phyloP scores from a whole-genome alignment of 495 filamentous ascomycete genomes.

The Daldinia grandis region DNA sequence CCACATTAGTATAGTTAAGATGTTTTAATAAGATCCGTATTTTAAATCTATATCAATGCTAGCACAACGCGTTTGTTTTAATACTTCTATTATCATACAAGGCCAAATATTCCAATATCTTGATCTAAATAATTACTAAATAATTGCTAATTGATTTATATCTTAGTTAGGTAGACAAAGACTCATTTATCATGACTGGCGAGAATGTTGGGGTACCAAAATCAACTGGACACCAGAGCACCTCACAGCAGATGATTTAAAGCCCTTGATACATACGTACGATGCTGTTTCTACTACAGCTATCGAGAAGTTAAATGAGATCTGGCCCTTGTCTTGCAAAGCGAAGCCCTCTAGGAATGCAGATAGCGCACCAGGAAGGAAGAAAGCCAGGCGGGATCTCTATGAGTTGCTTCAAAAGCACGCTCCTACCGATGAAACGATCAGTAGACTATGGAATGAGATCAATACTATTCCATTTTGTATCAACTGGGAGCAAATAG shows the following conservation, averaged over 20 bases:
- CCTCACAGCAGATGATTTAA: conserved; percentile 65
- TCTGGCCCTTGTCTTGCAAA: conserved; percentile 52
- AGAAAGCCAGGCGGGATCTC: conserved; percentile 58
- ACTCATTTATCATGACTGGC: conserved; percentile 35
- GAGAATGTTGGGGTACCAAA: conserved; percentile 68
- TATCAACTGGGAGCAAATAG: conserved; percentile 85
- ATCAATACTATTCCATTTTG: conserved; percentile 75
- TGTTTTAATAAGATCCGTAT: too few species aligned
- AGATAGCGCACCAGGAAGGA: conserved; percentile 24
- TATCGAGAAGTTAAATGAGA: conserved; percentile 64
- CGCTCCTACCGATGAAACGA: conserved; percentile 62
- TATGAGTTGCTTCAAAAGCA: conserved; percentile 69
- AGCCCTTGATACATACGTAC: conserved; percentile 69
- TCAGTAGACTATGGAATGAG: conserved; percentile 71
- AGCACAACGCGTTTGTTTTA: too few species aligned
- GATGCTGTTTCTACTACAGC: conserved; percentile 74
- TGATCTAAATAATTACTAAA: too few species aligned
- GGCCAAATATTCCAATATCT: background rate
- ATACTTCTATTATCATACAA: background rate
- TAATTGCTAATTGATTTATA: too few species aligned
- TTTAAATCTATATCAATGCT: too few species aligned
- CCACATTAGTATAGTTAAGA: too few species aligned
- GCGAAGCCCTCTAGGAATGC: background rate
- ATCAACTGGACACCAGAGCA: conserved; percentile 78
- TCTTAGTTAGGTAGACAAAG: background rate